Percentiles rank a stretch among this genome's conserved stretches.
Conservation (phyloP, 352 stramenopile species). For the Elongisporangium undulatum region DNA sequence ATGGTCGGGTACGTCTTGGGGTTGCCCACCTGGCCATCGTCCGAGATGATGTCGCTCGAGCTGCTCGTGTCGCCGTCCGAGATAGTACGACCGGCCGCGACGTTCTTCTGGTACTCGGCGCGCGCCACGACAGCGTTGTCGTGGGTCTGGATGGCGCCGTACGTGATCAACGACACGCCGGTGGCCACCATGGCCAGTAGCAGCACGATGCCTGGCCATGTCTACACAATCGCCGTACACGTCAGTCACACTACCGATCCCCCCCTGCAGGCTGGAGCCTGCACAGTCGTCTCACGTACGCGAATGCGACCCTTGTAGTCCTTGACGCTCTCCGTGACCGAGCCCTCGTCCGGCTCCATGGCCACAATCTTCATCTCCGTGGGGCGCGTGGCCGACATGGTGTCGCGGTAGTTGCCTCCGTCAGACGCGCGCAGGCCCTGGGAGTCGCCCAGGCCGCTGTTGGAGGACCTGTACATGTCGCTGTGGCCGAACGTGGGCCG, state of each 20-base stretch:
- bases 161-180: slow-evolving; percentile 37
- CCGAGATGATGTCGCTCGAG: slow-evolving; percentile 24
- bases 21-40: slow-evolving; percentile 53
- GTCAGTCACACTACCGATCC: neutral
- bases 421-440: no score
- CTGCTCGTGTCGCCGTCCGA: slow-evolving; percentile 21
- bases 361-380: slow-evolving; percentile 67
- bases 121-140: slow-evolving; percentile 20
- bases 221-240: slow-evolving; percentile 11
- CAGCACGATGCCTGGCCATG: slow-evolving; percentile 53
- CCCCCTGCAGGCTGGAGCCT: no score
- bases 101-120: slow-evolving; percentile 20
- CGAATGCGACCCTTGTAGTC: slow-evolving; percentile 74
- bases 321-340: slow-evolving; percentile 32
- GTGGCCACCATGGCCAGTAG: slow-evolving; percentile 34
- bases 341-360: slow-evolving; percentile 28
- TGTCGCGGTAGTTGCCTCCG: slow-evolving; percentile 2
- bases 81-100: slow-evolving; percentile 27
- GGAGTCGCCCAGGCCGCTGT: no score
- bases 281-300: slow-evolving; percentile 13
- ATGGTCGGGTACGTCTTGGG: slow-evolving; percentile 49
- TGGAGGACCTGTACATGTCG: slow-evolving; percentile 15
- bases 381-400: slow-evolving; percentile 15
- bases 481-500: slow-evolving; percentile 45
- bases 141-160: slow-evolving; percentile 31